Base-by-base conservation (phyloP, 148 eudicot genomes). In the Vaccinium vitisidaea region DNA sequence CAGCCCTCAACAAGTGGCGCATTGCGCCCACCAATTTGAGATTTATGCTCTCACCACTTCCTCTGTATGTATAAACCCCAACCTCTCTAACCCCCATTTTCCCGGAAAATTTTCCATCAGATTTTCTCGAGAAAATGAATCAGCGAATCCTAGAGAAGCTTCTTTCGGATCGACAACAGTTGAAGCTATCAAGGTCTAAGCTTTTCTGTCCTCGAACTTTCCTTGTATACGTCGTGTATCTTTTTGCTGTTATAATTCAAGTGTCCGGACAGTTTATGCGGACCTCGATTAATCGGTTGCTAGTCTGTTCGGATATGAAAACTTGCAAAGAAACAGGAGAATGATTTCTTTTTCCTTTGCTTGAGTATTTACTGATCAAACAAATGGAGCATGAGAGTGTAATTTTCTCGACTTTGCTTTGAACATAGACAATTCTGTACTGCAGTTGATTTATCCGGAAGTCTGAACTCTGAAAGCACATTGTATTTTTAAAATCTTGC, bases 91-190 rank as follows among this genome's bases (percentile, higher is more conserved):
- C 82, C 82, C 70, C 43, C 36, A 32, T 70, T 77, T 48, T 52
- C 56, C 16, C 32, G 18, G 25, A 48, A 77, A 49, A 3, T 1
- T 49, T 67, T 49, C 59, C 8, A 63, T 9, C 6, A 9, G 78
- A 70, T 82, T 82, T 70, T 82, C 78, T 53, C 63, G 77, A 19
- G 67, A 71, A 71, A 82, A 71, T 82, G 78, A 53, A 71, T 70
- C 78, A 2, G 32, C 19, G 5, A 71, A 32, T n/a, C 18, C 78
- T 19, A 8, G 27, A 19, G 84, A 32, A 27, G 4, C 14, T 70
- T 0, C 25, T 54, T 32, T 53, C 67, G 49, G 67, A 36, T 16
- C 5, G 16, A 18, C 77, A 71, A 30, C 56, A 4, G 76, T 82
- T 54, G 73, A 82, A 71, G 39, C 46, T 73, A 16, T 65, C 59